Evolutionary conservation across 768 basidiomycete genomes (phyloP), one percentile per base, ranked within the genome.

Genomic region (Rhodotorula babjevae): DNA sequence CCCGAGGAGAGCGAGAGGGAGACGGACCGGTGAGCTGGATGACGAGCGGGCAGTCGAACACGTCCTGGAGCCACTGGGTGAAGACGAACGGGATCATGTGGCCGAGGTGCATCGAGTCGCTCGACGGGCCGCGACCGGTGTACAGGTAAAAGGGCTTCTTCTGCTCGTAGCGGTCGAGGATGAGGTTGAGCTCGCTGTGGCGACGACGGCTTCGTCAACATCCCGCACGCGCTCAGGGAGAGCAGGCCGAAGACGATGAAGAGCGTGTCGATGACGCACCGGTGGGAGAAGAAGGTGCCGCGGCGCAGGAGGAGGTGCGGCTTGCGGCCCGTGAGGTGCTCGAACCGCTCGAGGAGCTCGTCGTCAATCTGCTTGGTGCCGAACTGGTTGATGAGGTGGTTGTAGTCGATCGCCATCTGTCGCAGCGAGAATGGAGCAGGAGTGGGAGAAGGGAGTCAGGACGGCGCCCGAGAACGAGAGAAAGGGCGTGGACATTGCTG

Each of bases 41-140:
- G 69, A 99, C 96, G 46, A 97, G 84, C 10, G 96, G 94, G 14
- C 92, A 91, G 72, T 93, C 86, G 80, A 99, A 97, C 29, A 95
- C 91, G 67, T 93, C 91, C 82, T 99, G 96, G 73, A 99, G 80
- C 94, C 95, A 95, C 93, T 96, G 94, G 71, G 96, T 97, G 81
- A 99, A 96, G 62, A 90, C 86, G 81, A 99, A 98, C 0, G 95
- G 96, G 63, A 97, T 88, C 89, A 94, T 90, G 80, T 99, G 96
- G 27, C 96, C 96, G 62, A 98, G 83, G 83, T 99, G 96, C 89
- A 98, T 90, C 79, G 92, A 94, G 79, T 92, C 92, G 78, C 92
- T 95, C 75, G 91, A 92, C 29, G 96, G 96, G 19, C 96, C 96
- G 69, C 96, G 87, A 46, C 96, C 96, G 2, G 96, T 99, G 82